Conservation (phyloP, 352 stramenopile genomes). For the Thalassiosira hispida region DNA sequence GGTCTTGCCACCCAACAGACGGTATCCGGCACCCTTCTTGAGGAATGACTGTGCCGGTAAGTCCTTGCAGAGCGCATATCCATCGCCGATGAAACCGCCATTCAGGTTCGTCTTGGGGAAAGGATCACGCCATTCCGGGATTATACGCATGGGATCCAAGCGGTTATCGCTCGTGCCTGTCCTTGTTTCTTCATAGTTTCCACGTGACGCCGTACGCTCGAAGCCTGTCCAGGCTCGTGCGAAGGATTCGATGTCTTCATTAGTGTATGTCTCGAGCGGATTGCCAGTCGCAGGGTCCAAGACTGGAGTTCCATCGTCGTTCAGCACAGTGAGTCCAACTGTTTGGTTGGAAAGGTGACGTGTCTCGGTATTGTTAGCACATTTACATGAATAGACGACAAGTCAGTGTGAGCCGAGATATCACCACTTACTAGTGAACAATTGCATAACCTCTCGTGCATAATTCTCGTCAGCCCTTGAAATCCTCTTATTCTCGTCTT, state of each 20-base stretch:
- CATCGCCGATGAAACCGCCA: constrained; percentile 68
- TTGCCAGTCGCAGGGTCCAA: constrained; percentile 42
- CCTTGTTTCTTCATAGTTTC: constrained; percentile 43
- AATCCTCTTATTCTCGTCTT: constrained; percentile 45
- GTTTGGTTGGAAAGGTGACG: neutral
- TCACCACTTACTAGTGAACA: constrained; percentile 54
- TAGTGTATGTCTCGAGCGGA: constrained; percentile 61
- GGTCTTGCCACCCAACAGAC: constrained; percentile 50
- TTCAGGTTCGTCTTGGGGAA: constrained; percentile 71
- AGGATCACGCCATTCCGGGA: constrained; percentile 64
- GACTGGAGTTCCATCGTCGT: constrained; percentile 74
- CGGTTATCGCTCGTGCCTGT: constrained; percentile 33
- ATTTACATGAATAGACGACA: neutral
- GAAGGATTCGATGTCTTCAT: constrained; percentile 70
- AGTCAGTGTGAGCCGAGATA: no score
- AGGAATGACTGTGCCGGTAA: constrained; percentile 61
- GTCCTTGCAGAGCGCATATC: constrained; percentile 66
- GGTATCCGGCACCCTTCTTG: constrained; percentile 60
- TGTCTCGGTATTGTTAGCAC: neutral
- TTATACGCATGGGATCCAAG: constrained; percentile 60
- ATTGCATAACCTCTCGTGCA: constrained; percentile 77
- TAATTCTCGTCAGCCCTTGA: constrained; percentile 80
- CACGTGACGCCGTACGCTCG: constrained; percentile 26
- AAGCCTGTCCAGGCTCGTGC: constrained; percentile 74
- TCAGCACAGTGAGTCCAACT: constrained; percentile 69